Percentiles rank a stretch among this genome's conserved stretches.
Evolutionary conservation across 768 basidiomycete species (phyloP).

Genomic region (Podaxis sp.): DNA sequence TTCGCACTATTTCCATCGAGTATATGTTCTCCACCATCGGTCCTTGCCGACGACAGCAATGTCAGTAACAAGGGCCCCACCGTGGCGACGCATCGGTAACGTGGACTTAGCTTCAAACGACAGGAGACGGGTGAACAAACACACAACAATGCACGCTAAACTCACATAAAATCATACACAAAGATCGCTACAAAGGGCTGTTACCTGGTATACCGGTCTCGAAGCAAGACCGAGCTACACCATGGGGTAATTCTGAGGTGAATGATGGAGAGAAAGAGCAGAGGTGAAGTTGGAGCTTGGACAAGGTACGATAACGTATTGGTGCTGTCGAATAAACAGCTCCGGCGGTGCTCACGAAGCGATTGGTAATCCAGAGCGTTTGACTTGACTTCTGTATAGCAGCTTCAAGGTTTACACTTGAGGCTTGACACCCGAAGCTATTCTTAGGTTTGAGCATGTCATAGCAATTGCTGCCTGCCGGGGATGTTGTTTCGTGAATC

Average conservation of each 20-base stretch:
- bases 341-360: conserved; percentile 22
- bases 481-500: background rate
- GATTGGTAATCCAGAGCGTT: conserved; percentile 14
- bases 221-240: conserved; percentile 19
- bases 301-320: conserved; percentile 24
- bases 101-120: background rate
- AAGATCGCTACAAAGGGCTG: conserved; percentile 8
- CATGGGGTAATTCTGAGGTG: conserved; percentile 23
- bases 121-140: background rate
- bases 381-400: background rate
- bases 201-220: conserved; percentile 18
- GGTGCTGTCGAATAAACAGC: conserved; percentile 22
- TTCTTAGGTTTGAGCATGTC: background rate
- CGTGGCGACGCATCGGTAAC: background rate
- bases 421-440: no score
- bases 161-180: background rate
- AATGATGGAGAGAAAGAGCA: conserved; percentile 7
- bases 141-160: background rate
- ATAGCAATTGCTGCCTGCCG: background rate
- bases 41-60: background rate
- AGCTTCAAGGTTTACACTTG: background rate
- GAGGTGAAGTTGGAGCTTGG: conserved; percentile 23
- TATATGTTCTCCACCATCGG: background rate
- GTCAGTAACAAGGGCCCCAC: background rate
- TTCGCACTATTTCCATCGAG: background rate